Percentiles rank a stretch among this genome's conserved stretches.
Evolutionary conservation across 371 early-diverging fungal species (phyloP).

Genomic region (Rhizomucor pusillus): DNA sequence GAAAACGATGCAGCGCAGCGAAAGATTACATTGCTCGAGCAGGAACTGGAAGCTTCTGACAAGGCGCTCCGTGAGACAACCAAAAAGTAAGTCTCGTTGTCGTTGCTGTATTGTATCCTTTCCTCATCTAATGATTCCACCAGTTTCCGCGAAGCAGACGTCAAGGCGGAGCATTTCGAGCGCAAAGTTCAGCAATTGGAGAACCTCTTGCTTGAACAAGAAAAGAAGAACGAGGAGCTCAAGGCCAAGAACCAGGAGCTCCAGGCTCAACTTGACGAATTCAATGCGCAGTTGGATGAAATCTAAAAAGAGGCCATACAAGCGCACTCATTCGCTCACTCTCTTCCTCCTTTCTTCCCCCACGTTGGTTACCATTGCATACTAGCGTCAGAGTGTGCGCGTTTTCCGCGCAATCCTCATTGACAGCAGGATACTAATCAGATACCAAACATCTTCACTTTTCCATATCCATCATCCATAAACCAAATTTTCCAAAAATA

Average conservation of each 20-base stretch:
- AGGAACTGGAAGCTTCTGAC: constrained; percentile 68
- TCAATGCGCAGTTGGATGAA: constrained; percentile 65
- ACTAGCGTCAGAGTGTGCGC: too few species aligned
- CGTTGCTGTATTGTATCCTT: too few species aligned
- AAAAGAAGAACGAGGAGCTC: constrained; percentile 63
- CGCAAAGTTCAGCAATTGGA: constrained; percentile 75
- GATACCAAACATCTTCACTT: too few species aligned
- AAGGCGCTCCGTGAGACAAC: constrained; percentile 63
- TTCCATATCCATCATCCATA: too few species aligned
- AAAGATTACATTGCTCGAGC: constrained; percentile 64
- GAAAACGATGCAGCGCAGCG: constrained; percentile 64
- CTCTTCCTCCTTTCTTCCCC: background rate
- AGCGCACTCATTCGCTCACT: too few species aligned
- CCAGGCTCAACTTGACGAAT: constrained; percentile 70
- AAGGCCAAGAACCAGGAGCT: constrained; percentile 54
- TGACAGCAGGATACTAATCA: too few species aligned
- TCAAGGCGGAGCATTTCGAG: constrained; percentile 80
- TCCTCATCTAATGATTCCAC: too few species aligned
- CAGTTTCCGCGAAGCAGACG: constrained; percentile 75
- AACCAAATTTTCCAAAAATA: too few species aligned
- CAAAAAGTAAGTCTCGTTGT: constrained; percentile 74
- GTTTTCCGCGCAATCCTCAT: too few species aligned
- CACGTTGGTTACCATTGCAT: background rate
- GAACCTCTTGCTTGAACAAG: constrained; percentile 51
- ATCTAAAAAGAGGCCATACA: constrained; percentile 60